Percentiles rank a stretch among this genome's conserved stretches.
These are phyloP conservation scores for Beauveria sp. DNA, from an alignment of 2,329 filamentous ascomycete genomes.

Conservation along the genomic window DNA sequence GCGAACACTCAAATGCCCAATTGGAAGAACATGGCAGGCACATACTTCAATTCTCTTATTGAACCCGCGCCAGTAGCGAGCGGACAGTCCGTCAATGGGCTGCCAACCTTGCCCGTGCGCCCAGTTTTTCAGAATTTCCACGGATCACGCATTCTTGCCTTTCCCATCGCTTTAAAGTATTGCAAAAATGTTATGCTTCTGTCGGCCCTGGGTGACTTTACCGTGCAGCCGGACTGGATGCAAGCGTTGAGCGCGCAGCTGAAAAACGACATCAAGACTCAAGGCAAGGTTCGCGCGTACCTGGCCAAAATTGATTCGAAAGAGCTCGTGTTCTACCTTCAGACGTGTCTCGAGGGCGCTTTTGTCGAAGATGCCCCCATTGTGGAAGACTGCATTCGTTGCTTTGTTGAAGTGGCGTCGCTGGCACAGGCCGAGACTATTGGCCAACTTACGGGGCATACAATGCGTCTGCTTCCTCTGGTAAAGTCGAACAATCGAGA, in stretches of 20 bases:
- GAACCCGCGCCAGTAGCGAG: constrained; percentile 14
- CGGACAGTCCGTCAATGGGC: constrained; percentile 29
- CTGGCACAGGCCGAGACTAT: constrained; percentile 44
- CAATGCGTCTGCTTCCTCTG: constrained; percentile 47
- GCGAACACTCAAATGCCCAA: constrained; percentile 35
- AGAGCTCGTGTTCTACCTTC: constrained; percentile 37
- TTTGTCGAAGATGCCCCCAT: constrained; percentile 33
- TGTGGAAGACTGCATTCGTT: constrained; percentile 40
- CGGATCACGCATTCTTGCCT: constrained; percentile 43
- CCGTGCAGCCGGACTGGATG: constrained; percentile 77
- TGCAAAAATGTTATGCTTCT: constrained; percentile 48
- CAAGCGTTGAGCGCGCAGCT: constrained; percentile 66
- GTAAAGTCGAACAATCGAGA: constrained; percentile 66
- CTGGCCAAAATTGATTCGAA: constrained; percentile 34
- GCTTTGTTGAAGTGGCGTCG: constrained; percentile 46
- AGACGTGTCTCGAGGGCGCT: constrained; percentile 51
- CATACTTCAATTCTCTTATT: constrained; percentile 39
- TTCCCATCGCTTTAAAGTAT: constrained; percentile 64
- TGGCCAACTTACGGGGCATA: constrained; percentile 38
- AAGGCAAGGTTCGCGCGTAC: constrained; percentile 50
- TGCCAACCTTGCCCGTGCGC: constrained; percentile 10
- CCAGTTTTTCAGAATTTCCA: constrained; percentile 38
- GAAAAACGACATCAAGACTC: constrained; percentile 58
- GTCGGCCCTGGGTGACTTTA: constrained; percentile 39
- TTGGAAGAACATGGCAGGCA: constrained; percentile 42